Evolutionary conservation across 345 rosid genomes (phyloP), one percentile per base, ranked within the genome.

Genomic region (Ceriops zippeliana): DNA sequence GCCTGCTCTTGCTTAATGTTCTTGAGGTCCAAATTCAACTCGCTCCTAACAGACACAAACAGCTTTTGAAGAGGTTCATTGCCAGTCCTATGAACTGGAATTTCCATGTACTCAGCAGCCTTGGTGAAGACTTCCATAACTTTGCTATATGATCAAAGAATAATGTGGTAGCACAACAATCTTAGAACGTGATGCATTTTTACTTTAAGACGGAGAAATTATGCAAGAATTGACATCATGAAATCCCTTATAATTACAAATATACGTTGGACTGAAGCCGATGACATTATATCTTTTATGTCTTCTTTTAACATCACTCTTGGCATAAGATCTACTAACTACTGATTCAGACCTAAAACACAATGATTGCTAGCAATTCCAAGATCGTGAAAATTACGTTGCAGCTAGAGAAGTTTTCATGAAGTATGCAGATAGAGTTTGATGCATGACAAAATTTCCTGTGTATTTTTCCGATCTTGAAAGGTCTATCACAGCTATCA

Each of bases 1-100:
- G 98, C 96, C 80, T 95, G 98, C 82, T 95, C 98, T 91, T 95
- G 98, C 89, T 95, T 95, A 69, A 91, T 87, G 79, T 88, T 95
- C 85, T 91, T 91, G 32, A 76, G 89, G 80, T 95, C 99, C 78
- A 95, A 79, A 77, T 95, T 91, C 82, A 95, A 80, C 81, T 95
- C 99, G 70, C 99, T 91, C 83, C 97, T 83, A 52, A 91, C 98
- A n/a, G 97, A 87, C 86, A 91, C 73, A 84, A 95, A 95, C 72
- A 91, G 85, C 85, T 90, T 95, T 79, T 90, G 96, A 64, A 95
- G 96, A 60, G 98, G 98, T 78, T 95, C 99, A 68, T 87, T 85
- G 22, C 91, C 96, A 37, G 90, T 88, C 80, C 96, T 88, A 73
- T 93, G 96, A 71, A 95, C 93, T 65, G 97, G 98, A 79, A 90